These are phyloP conservation scores for Neohortaea acidophila DNA, from an alignment of 495 filamentous ascomycete species.

Conservation along the genomic window DNA sequence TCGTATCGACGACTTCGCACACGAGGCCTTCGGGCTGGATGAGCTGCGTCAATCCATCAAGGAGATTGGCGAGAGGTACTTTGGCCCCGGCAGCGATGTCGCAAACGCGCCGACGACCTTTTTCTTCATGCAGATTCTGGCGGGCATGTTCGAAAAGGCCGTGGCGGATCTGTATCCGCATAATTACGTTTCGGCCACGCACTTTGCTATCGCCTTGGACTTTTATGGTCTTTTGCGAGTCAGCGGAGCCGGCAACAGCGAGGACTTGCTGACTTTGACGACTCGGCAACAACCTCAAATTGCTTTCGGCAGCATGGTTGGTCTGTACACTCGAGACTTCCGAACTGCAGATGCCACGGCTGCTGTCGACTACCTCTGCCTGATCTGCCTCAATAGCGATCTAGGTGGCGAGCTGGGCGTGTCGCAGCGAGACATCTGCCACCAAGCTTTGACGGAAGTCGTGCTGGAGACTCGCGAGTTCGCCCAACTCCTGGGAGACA, in stretches of 20 bases:
- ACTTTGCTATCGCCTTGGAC: constrained; percentile 78
- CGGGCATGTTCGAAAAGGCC: constrained; percentile 91
- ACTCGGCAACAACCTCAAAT: constrained; percentile 75
- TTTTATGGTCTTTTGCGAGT: constrained; percentile 88
- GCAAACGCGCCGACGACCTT: constrained; percentile 71
- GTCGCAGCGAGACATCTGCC: constrained; percentile 66
- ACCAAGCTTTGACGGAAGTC: constrained; percentile 88
- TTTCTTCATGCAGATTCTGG: constrained; percentile 80
- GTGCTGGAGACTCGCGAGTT: constrained; percentile 90
- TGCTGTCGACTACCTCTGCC: constrained; percentile 81
- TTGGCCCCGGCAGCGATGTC: constrained; percentile 50
- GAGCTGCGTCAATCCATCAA: constrained; percentile 71
- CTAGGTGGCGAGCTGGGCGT: constrained; percentile 55
- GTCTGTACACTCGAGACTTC: constrained; percentile 92
- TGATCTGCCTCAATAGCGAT: constrained; percentile 88
- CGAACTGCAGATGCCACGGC: constrained; percentile 70
- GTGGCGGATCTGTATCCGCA: constrained; percentile 78
- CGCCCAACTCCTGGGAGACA: constrained; percentile 82
- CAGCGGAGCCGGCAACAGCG: constrained; percentile 49
- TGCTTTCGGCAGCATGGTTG: constrained; percentile 85
- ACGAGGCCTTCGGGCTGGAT: constrained; percentile 73
- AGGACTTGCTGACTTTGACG: constrained; percentile 55
- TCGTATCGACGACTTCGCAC: constrained; percentile 64
- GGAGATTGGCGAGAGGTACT: constrained; percentile 81
- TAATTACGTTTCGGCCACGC: constrained; percentile 79